Percentiles rank a stretch among this genome's conserved stretches.
phyloP scores from a whole-genome alignment of 495 filamentous ascomycete species.

The Cudoniella acicularis region DNA sequence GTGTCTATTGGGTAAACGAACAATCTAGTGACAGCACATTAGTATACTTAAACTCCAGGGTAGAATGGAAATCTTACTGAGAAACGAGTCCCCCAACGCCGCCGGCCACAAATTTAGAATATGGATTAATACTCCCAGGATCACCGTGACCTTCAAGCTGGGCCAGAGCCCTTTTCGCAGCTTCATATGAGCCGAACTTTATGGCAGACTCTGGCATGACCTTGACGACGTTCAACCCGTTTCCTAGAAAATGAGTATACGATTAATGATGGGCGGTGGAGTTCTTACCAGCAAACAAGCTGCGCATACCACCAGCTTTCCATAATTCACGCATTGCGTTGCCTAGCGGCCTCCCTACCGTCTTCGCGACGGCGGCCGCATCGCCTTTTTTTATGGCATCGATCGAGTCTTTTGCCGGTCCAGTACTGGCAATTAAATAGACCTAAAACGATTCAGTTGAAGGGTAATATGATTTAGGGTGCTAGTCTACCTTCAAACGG shows the following conservation, averaged over 20 bases:
- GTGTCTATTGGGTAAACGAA: constrained; percentile 97
- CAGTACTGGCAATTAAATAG: constrained; percentile 91
- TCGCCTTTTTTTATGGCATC: constrained; percentile 61
- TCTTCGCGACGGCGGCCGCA: constrained; percentile 60
- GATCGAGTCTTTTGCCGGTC: constrained; percentile 35
- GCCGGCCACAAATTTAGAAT: constrained; percentile 84
- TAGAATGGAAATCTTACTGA: constrained; percentile 53
- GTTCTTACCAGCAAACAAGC: constrained; percentile 85
- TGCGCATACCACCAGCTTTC: constrained; percentile 82
- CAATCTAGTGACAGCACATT: constrained; percentile 49
- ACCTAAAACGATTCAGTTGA: constrained; percentile 37
- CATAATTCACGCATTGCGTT: constrained; percentile 74
- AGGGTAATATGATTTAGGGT: neutral
- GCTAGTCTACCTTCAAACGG: constrained; percentile 63
- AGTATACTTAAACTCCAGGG: neutral
- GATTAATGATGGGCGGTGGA: constrained; percentile 11
- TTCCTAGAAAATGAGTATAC: constrained; percentile 59
- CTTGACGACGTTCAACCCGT: constrained; percentile 94
- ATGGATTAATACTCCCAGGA: constrained; percentile 67
- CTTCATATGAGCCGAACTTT: constrained; percentile 95
- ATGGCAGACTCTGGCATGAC: constrained; percentile 98
- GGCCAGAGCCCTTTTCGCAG: constrained; percentile 82
- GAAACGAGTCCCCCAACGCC: constrained; percentile 90
- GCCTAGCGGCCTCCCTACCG: constrained; percentile 62
- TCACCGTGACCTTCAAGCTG: constrained; percentile 86